Evolutionary conservation across 768 basidiomycete species (phyloP).

Genomic region (Suillus subaureus): DNA sequence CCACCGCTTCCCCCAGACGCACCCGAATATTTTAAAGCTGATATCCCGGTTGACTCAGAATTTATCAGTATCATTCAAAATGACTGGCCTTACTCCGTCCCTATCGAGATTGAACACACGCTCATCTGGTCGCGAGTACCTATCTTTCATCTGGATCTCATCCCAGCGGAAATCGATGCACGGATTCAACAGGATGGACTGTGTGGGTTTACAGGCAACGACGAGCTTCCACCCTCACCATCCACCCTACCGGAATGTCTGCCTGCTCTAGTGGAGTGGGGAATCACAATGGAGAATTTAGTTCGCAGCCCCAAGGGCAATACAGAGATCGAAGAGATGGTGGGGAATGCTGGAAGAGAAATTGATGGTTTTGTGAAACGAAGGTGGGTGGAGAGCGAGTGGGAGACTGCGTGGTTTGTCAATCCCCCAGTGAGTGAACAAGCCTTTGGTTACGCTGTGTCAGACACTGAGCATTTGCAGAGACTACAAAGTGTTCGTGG

Average conservation of each 20-base stretch:
- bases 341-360: constrained; percentile 54
- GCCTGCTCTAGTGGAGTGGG: constrained; percentile 71
- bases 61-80: constrained; percentile 75
- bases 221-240: constrained; percentile 58
- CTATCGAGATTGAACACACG: constrained; percentile 70
- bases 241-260: constrained; percentile 59
- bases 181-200: constrained; percentile 76
- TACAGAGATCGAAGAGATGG: constrained; percentile 52
- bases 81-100: constrained; percentile 92
- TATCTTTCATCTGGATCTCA: constrained; percentile 61
- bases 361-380: constrained; percentile 64
- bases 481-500: constrained; percentile 82
- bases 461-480: constrained; percentile 36
- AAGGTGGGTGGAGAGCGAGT: constrained; percentile 70
- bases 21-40: constrained; percentile 66
- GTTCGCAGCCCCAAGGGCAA: constrained; percentile 53
- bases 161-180: constrained; percentile 50
- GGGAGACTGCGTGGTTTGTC: constrained; percentile 93
- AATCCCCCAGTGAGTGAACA: constrained; percentile 72
- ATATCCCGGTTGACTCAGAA: constrained; percentile 50
- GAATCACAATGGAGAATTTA: constrained; percentile 62
- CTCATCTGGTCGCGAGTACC: constrained; percentile 80
- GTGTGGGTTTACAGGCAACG: constrained; percentile 77
- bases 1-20: constrained; percentile 37
- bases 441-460: not conserved